Evolutionary conservation across 2,329 filamentous ascomycete genomes (phyloP).

Genomic region (Colletotrichum incanum): DNA sequence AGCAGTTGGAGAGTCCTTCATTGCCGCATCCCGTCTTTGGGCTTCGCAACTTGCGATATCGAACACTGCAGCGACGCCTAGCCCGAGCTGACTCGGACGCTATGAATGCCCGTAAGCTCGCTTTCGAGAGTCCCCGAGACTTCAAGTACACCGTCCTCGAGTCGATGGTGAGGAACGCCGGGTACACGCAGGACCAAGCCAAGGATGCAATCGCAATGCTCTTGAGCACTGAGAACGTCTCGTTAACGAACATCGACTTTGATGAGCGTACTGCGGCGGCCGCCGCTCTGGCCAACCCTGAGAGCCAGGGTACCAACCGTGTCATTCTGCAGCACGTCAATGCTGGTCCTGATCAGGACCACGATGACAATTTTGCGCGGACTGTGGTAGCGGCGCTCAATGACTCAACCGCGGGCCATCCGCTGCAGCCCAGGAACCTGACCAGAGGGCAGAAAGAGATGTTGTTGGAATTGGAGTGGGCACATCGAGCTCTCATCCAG

Average conservation of each 20-base stretch:
- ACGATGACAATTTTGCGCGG: conserved; percentile 42
- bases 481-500: conserved; percentile 77
- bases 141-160: conserved; percentile 53
- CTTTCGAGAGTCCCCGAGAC: conserved; percentile 47
- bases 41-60: conserved; percentile 28
- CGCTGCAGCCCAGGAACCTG: conserved; percentile 69
- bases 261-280: conserved; percentile 49
- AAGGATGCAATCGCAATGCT: conserved; percentile 55
- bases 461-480: conserved; percentile 78
- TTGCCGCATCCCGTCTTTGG: conserved; percentile 55
- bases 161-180: conserved; percentile 57
- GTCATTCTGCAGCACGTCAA: neutral
- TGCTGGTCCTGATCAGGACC: neutral
- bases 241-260: conserved; percentile 51
- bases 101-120: conserved; percentile 45
- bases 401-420: conserved; percentile 46
- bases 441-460: conserved; percentile 77
- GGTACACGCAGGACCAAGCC: conserved; percentile 51
- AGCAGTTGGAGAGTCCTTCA: conserved; percentile 62
- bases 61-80: conserved; percentile 39
- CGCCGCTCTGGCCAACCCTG: neutral
- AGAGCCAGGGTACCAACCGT: conserved; percentile 40
- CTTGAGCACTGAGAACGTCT: conserved; percentile 53
- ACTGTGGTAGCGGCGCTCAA: conserved; percentile 11
- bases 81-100: conserved; percentile 23